phyloP scores from a whole-genome alignment of 352 stramenopile genomes.

The Pythium volutum region DNA sequence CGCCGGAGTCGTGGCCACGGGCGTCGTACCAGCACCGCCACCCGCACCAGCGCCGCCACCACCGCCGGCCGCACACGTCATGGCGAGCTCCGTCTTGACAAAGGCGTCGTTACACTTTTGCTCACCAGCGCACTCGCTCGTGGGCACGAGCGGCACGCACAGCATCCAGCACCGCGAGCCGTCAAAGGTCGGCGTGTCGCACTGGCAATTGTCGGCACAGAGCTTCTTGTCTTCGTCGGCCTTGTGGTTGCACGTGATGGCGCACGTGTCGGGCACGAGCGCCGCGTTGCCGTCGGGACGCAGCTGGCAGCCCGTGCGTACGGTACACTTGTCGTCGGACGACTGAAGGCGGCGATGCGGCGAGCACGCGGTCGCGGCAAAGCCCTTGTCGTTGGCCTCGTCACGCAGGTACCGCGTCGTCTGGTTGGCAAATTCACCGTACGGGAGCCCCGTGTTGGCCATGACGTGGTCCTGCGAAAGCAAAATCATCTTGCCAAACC shows the following conservation, averaged over 20 bases:
- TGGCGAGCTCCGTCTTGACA: slow-evolving; percentile 21
- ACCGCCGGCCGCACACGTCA: slow-evolving; percentile 21
- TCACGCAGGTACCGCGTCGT: slow-evolving; percentile 28
- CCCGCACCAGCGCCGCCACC: background rate
- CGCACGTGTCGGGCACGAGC: slow-evolving; percentile 14
- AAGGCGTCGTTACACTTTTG: slow-evolving; percentile 28
- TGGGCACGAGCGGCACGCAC: slow-evolving; percentile 23
- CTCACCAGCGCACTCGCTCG: slow-evolving; percentile 20
- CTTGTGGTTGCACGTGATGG: slow-evolving; percentile 30
- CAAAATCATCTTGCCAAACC: slow-evolving; percentile 47
- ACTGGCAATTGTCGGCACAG: slow-evolving; percentile 23
- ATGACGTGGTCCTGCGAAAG: slow-evolving; percentile 30
- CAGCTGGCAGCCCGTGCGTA: slow-evolving; percentile 17
- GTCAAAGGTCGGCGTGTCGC: slow-evolving; percentile 9
- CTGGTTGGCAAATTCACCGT: slow-evolving; percentile 28
- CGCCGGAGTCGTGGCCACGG: slow-evolving; percentile 1
- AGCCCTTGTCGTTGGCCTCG: slow-evolving; percentile 14
- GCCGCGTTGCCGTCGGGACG: slow-evolving; percentile 7
- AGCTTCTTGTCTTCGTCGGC: slow-evolving; percentile 12
- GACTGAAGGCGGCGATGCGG: slow-evolving; percentile 22
- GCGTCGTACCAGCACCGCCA: background rate
- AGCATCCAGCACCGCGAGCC: slow-evolving; percentile 29
- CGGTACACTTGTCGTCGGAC: slow-evolving; percentile 27
- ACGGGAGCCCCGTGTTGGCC: slow-evolving; percentile 31
- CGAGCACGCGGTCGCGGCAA: slow-evolving; percentile 28